Evolutionary conservation across 2,329 filamentous ascomycete genomes (phyloP).

Genomic region (Exophiala mesophila): DNA sequence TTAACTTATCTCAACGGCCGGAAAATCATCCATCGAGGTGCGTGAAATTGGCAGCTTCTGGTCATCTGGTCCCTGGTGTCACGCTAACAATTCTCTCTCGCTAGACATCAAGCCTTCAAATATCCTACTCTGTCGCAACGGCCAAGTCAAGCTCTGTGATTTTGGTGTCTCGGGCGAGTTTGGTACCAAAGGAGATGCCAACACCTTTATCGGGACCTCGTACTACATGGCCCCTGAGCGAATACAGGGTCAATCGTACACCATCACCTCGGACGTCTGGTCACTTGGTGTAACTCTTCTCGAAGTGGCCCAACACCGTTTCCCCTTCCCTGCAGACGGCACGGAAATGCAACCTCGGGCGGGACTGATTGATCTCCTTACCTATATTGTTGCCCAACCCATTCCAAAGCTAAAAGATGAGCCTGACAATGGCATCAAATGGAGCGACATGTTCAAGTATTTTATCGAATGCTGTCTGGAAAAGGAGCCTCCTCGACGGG

Average conservation of each 20-base stretch:
- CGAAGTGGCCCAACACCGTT: conserved; percentile 98
- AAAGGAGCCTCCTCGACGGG: conserved; percentile 80
- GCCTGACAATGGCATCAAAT: conserved; percentile 79
- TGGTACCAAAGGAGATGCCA: conserved; percentile 95
- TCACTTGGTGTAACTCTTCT: conserved; percentile 92
- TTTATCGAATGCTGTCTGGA: conserved; percentile 99
- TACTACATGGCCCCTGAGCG: conserved; percentile 99
- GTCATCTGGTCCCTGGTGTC: too few species aligned
- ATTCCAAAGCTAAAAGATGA: conserved; percentile 97
- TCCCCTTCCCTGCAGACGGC: conserved; percentile 95
- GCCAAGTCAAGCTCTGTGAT: conserved; percentile 95
- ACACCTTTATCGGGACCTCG: conserved; percentile 97
- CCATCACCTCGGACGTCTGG: conserved; percentile 98
- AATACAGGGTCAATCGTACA: conserved; percentile 96
- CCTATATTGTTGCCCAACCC: conserved; percentile 93
- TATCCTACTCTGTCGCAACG: conserved; percentile 85
- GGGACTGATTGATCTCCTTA: conserved; percentile 88
- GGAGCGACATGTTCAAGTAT: conserved; percentile 98
- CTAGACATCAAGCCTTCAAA: conserved; percentile 95
- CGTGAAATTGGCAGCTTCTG: too few species aligned
- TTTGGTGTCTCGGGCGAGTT: conserved; percentile 98
- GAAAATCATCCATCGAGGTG: conserved; percentile 88
- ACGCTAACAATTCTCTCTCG: neutral
- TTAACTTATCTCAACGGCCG: conserved; percentile 91
- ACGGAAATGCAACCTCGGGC: conserved; percentile 92